Evolutionary conservation across 1,284 basidiomycete species (phyloP), one percentile per base, ranked within the genome.

Genomic region (Trichosporon sp.): DNA sequence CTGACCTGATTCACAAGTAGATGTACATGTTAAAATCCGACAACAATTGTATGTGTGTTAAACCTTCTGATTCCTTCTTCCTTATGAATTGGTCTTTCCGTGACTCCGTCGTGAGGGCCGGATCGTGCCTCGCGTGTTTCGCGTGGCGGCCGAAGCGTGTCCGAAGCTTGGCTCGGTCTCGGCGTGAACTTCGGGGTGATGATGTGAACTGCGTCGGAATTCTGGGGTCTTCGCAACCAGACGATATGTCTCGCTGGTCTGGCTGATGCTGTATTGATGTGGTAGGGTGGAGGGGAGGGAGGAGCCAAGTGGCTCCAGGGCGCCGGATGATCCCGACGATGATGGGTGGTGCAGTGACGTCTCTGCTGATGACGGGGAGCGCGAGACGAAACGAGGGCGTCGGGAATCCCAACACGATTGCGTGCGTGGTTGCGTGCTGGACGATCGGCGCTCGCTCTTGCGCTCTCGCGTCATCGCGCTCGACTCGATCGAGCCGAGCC

Each of bases 191-290:
- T n/a, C 16, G 43, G 3, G 16, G 8, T 10, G 16, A n/a, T 46
- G 43, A 46, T 46, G 43, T 46, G 43, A 46, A 46, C 43, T 46
- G 43, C 43, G 43, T 46, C 43, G 43, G 43, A 46, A 46, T 46
- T 46, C 43, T 46, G 43, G 43, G 43, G 43, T n/a, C 43, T 14
- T 46, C 43, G 43, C 43, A 11, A 46, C 43, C 14, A 14, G 43
- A 37, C 16, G 43, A 46, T 46, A 46, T 46, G 16, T n/a, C 43
- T 16, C 16, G 14, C 12, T 43, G 40, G 40, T 14, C 37, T 10
- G 37, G 10, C 37, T 38, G 26, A 38, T 38, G 37, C 37, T 38
- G 38, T 3, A 7, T 7, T 37, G 35, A 37, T 37, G 38, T 40
- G 38, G 8, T 10, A 12, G 8, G 38, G 8, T 40, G 38, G 37